Percentiles rank a stretch among this genome's conserved stretches.
These are phyloP conservation scores for Kazachstania martiniae DNA, from an alignment of 805 yeast species.

Conservation along the genomic window DNA sequence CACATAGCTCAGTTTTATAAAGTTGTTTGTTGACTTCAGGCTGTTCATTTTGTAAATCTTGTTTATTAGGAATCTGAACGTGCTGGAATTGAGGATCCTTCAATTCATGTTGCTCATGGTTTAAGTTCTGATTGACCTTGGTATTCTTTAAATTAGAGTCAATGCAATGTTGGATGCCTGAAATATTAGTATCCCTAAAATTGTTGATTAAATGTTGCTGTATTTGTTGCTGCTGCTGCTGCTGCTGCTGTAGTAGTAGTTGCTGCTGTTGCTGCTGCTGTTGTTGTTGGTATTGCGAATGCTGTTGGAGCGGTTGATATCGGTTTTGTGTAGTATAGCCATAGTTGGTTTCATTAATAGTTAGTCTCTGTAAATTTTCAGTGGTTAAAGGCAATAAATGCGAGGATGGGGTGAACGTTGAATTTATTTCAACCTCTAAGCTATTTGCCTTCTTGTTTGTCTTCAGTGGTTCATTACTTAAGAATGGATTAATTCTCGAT, in stretches of 20 bases:
- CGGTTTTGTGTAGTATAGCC: slow-evolving; percentile 3
- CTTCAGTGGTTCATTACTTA: neutral
- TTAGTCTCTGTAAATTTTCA: slow-evolving; percentile 20
- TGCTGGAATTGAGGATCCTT: too few relatives aligned
- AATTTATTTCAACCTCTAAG: slow-evolving; percentile 23
- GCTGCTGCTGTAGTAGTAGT: too few relatives aligned
- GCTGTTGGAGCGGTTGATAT: too few relatives aligned
- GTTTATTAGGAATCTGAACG: neutral
- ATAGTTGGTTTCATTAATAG: slow-evolving; percentile 2
- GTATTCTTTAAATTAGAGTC: too few relatives aligned
- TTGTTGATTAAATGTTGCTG: too few relatives aligned
- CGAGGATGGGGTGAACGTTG: slow-evolving; percentile 13
- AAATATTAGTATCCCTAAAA: too few relatives aligned
- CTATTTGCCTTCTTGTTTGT: neutral
- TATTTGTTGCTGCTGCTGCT: neutral
- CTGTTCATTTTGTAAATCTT: slow-evolving; percentile 1
- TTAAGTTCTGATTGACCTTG: too few relatives aligned
- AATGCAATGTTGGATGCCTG: too few relatives aligned
- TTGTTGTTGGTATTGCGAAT: too few relatives aligned
- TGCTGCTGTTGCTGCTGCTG: too few relatives aligned
- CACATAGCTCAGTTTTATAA: slow-evolving; percentile 86
- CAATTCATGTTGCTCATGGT: too few relatives aligned
- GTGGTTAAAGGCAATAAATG: slow-evolving; percentile 21
- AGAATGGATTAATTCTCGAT: neutral
- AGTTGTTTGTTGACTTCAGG: slow-evolving; percentile 44